Conservation (phyloP, 371 early-diverging fungal species). For the Mortierella sp. region DNA sequence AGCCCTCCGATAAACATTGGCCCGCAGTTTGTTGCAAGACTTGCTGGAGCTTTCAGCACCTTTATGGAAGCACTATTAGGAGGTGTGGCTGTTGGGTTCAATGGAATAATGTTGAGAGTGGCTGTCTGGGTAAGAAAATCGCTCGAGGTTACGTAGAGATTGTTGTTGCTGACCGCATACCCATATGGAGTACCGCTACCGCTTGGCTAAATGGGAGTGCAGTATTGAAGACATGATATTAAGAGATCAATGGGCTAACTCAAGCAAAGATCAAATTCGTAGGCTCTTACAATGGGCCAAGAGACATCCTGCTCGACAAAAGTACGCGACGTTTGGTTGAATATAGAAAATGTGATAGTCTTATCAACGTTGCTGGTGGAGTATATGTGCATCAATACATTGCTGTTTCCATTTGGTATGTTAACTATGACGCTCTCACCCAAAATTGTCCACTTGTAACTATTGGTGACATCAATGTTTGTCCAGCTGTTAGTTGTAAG, state of each 20-base stretch:
- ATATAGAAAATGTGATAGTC: slow-evolving; percentile 11
- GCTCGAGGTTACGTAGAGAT: slow-evolving; percentile 10
- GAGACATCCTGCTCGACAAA: slow-evolving; percentile 15
- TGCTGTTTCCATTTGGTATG: background rate
- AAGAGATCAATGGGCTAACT: background rate
- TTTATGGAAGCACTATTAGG: slow-evolving; percentile 6
- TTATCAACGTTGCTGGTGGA: background rate
- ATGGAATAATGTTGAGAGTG: slow-evolving; percentile 15
- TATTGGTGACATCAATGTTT: slow-evolving; percentile 18
- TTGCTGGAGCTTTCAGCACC: background rate
- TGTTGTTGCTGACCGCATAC: slow-evolving; percentile 4
- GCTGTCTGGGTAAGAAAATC: background rate
- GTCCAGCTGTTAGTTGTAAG: slow-evolving; percentile 22
- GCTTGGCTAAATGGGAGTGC: background rate
- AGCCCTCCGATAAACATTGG: background rate
- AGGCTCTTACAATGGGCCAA: slow-evolving; percentile 20
- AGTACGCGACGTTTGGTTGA: background rate
- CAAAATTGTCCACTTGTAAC: slow-evolving; percentile 20
- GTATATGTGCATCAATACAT: slow-evolving; percentile 20
- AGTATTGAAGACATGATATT: background rate
- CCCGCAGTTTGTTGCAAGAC: background rate
- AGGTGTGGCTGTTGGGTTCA: slow-evolving; percentile 7
- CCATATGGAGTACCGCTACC: background rate
- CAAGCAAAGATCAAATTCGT: background rate
- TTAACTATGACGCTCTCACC: slow-evolving; percentile 4